Conservation (phyloP, 2,329 filamentous ascomycete species). For the Stemphylium beticola region DNA sequence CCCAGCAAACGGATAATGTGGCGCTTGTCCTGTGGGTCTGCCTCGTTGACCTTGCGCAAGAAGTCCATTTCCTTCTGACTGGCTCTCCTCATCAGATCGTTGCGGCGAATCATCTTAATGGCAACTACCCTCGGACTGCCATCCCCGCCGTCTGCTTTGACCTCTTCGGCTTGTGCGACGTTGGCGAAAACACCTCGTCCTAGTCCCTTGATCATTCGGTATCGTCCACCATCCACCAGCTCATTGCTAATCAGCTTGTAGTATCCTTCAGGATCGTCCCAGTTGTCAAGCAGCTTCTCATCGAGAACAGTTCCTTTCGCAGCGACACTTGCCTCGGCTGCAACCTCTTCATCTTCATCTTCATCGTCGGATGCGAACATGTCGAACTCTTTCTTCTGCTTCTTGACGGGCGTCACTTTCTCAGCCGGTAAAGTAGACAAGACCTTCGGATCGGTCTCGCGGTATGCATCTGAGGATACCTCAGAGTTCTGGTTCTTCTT, state of each 20-base stretch:
- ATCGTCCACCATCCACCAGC: slow-evolving; percentile 81
- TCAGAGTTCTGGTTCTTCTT: slow-evolving; percentile 55
- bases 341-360: slow-evolving; percentile 69
- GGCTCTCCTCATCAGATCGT: slow-evolving; percentile 90
- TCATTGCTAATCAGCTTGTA: slow-evolving; percentile 95
- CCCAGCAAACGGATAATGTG: slow-evolving; percentile 89
- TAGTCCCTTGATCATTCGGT: slow-evolving; percentile 84
- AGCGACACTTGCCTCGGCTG: slow-evolving; percentile 55
- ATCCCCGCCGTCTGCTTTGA: slow-evolving; percentile 47
- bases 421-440: slow-evolving; percentile 58
- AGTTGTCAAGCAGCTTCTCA: slow-evolving; percentile 85
- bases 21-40: slow-evolving; percentile 87
- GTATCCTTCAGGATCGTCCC: slow-evolving; percentile 93
- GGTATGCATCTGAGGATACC: slow-evolving; percentile 60
- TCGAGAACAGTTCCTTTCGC: slow-evolving; percentile 54
- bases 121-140: slow-evolving; percentile 70
- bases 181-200: slow-evolving; percentile 97
- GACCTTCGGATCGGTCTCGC: slow-evolving; percentile 62
- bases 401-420: slow-evolving; percentile 45
- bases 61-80: slow-evolving; percentile 95
- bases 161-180: slow-evolving; percentile 76
- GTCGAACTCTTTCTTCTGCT: slow-evolving; percentile 61
- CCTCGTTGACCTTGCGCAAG: slow-evolving; percentile 81
- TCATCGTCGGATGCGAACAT: slow-evolving; percentile 76
- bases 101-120: slow-evolving; percentile 97